Evolutionary conservation across 1,284 basidiomycete genomes (phyloP), one percentile per base, ranked within the genome.

Genomic region (Puccinia polysora): DNA sequence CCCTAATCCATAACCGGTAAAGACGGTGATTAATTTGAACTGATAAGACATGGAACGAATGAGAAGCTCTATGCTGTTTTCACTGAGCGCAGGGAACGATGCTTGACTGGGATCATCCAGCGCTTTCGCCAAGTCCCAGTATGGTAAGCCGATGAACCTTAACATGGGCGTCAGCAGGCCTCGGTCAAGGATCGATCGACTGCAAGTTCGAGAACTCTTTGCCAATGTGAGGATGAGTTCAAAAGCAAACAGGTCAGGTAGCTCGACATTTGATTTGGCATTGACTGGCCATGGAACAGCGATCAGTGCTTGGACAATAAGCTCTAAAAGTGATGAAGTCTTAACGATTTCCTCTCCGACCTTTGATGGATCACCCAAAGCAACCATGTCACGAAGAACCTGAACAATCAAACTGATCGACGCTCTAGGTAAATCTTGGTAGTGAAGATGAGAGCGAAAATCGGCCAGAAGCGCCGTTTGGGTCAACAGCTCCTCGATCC

Each of bases 251-350:
- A 63, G 45, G 38, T 59, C 47, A 10, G 69, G 69, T 15, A 72
- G 4, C 38, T 72, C 49, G 0, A 34, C 25, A 18, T 38, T 52
- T 18, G 23, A 15, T 25, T 43, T 40, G 8, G 28, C 25, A 30
- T 55, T 52, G 4, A 55, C 14, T n/a, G 69, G 69, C 69, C 69
- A 72, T 28, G 59, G 60, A 40, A 72, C 69, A n/a, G 69, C 45
- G 12, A 72, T 45, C 6, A 72, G 38, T 10, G 49, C 50, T 63
- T 72, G 59, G n/a, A 72, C 40, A 30, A 72, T 34, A 8, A 45
- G 32, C 32, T 72, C 69, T 34, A 72, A 34, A 49, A 72, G 55
- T 36, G 50, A 32, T 20, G 60, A 36, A 18, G 38, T 36, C 60
- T 55, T 72, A 28, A 59, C 40, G 1, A 72, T 64, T 43, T 72